phyloP scores from a whole-genome alignment of 1,284 basidiomycete species.

The Leccinum angustisporum region DNA sequence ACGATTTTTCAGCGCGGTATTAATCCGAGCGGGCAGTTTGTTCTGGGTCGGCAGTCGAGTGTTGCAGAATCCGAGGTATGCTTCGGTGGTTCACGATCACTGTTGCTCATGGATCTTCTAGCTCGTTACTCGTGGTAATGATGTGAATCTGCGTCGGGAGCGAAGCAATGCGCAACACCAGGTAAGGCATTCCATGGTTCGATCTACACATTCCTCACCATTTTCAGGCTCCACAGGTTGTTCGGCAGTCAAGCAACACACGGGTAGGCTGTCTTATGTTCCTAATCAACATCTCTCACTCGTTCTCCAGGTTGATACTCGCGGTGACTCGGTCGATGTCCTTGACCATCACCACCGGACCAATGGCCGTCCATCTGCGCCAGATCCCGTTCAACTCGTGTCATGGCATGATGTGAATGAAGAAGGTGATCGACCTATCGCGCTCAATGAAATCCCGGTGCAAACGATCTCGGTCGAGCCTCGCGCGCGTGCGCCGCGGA shows the following conservation, averaged over 20 bases:
- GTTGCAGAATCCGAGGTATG: too few relatives aligned
- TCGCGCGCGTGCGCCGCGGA: neutral
- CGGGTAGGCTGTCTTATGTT: neutral
- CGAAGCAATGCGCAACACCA: neutral
- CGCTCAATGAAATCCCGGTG: neutral
- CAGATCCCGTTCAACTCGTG: neutral
- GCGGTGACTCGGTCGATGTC: neutral
- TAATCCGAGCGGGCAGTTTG: too few relatives aligned
- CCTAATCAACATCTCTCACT: neutral
- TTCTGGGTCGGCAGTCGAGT: too few relatives aligned
- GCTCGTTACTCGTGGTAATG: neutral
- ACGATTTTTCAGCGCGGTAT: neutral
- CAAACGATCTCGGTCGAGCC: neutral
- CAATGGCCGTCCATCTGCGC: neutral
- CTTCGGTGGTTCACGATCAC: too few relatives aligned
- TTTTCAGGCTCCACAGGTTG: neutral
- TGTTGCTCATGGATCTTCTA: neutral
- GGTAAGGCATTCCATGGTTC: neutral
- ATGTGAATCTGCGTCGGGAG: neutral
- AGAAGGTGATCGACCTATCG: neutral
- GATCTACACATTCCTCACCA: neutral
- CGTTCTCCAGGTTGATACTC: neutral
- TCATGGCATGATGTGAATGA: neutral
- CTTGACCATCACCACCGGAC: neutral
- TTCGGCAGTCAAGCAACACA: neutral